Base-by-base conservation (phyloP, 208 protist genomes). In the Trypanosoma grayi region DNA sequence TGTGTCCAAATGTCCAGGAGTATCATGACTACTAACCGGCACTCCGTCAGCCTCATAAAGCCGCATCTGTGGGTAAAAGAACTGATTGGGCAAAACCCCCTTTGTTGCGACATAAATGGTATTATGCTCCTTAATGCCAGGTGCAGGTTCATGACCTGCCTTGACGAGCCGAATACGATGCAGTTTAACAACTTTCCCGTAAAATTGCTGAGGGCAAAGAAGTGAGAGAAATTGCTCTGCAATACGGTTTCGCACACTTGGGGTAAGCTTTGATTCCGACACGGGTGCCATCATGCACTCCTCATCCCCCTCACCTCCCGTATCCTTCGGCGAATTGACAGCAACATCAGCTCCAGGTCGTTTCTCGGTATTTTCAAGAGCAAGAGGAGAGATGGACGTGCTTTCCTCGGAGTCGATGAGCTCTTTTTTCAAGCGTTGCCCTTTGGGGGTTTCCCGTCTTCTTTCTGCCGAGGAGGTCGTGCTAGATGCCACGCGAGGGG, bases 61-160 rank as follows among this genome's bases (percentile, higher is more conserved):
- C 0, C 83, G 81, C 20, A 94, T 68, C 60, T 91, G 84, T 22
- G 87, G 87, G 58, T 80, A 94, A 51, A 90, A 91, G 62, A 73
- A 83, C 20, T 68, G 56, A 72, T 87, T 88, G 13, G 83, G 83
- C 59, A 87, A 71, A 9, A 60, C 53, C 20, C 83, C 83, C 39
- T 92, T 94, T 14, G 88, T 88, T n/a, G 75, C 84, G 30, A 94
- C 83, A 62, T 76, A 89, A 55, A 92, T 92, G 34, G 77, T 83
- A 66, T 77, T 90, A 55, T 82, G 66, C 30, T 52, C 63, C 27
- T 70, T 75, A 28, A 88, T 65, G n/a, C 78, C 81, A 2, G 71
- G 69, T 20, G 70, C 76, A 1, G 53, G 31, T 16, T 54, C 36
- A 2, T 70, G 70, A 54, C 85, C 74, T 14, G 63, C 57, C 24